Conservation (phyloP, 2,329 filamentous ascomycete species). For the Pseudohalonectria lignicola region DNA sequence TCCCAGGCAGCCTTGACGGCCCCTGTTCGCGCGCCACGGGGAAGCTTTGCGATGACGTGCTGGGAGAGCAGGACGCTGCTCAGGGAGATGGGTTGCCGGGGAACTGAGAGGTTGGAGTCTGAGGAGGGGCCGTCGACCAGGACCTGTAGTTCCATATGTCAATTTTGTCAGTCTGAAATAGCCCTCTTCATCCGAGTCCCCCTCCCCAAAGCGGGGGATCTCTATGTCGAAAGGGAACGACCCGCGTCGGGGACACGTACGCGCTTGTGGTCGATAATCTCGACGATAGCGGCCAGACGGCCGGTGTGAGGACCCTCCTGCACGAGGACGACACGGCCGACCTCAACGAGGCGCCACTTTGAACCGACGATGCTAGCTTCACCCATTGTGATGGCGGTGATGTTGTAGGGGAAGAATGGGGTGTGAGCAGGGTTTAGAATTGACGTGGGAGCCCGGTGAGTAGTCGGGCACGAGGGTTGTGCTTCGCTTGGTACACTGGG, state of each 20-base stretch:
- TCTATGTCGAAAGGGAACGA: not conserved
- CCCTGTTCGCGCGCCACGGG: conserved; percentile 73
- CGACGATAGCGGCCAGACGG: conserved; percentile 87
- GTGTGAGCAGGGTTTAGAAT: not conserved
- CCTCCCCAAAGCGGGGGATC: not conserved
- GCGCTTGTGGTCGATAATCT: conserved; percentile 99
- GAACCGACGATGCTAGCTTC: conserved; percentile 73
- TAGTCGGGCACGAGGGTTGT: too few relatives aligned
- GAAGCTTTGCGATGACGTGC: conserved; percentile 76
- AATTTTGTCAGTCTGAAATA: conserved; percentile 9
- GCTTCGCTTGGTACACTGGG: too few relatives aligned
- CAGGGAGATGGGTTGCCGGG: conserved; percentile 79
- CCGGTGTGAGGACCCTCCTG: conserved; percentile 71
- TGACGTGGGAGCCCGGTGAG: too few relatives aligned
- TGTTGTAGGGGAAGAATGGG: conserved; percentile 25
- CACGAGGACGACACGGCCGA: conserved; percentile 93
- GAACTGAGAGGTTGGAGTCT: conserved; percentile 66
- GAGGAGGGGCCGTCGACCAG: conserved; percentile 90
- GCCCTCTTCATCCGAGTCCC: not conserved
- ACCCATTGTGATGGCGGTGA: conserved; percentile 59
- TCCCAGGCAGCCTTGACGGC: conserved; percentile 84
- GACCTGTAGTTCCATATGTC: conserved; percentile 46
- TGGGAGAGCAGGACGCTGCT: conserved; percentile 79
- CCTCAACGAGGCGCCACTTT: conserved; percentile 93
- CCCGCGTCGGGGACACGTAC: conserved; percentile 51